Base-by-base conservation (phyloP, 179 eudicot species). In the Carnegiea gigantea region DNA sequence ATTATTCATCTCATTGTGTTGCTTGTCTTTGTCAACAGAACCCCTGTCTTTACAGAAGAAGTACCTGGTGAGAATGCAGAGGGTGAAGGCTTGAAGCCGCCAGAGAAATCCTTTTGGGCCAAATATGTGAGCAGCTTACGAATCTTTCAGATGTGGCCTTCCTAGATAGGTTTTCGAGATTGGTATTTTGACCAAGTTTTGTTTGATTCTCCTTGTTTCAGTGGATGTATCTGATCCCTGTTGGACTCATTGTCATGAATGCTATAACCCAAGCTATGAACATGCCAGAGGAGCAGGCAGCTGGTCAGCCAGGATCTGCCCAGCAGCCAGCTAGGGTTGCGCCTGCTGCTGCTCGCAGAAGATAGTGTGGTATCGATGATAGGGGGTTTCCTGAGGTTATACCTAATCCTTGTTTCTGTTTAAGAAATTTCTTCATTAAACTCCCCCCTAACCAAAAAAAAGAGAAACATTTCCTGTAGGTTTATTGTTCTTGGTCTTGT, bases 221-320 rank as follows among this genome's bases (percentile, higher is more conserved):
- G 97, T 96, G 99, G 98, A 96, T 96, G 99, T 94, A 92, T 84
- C 70, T 94, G 84, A 89, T 96, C 78, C 99, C 99, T 79, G 93
- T 96, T 77, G 99, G 96, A 60, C 88, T 96, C 77, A 88, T 96
- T 65, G 85, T 94, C 79, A 94, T 94, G 95, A 94, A 96, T 85
- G 98, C 97, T 70, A 78, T 96, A 78, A 96, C 98, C 28, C 99
- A 96, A 90, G 98, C 97, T 80, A 86, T 92, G 97, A 96, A 94
- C 83, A 87, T 91, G 96, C 90, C 99, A 17, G 97, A 92, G 86
- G 98, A 95, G 85, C 93, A 87, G 81, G 90, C 86, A 23, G 87
- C 85, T 71, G 90, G 93, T 44, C 90, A 90, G 86, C 73, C 89
- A 51, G 87, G 82, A 30, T 86, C 89, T 23, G 90, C 90, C 11